Percentiles rank a stretch among this genome's conserved stretches.
Conservation (phyloP, 495 filamentous ascomycete species). For the Oidiodendron maius region DNA sequence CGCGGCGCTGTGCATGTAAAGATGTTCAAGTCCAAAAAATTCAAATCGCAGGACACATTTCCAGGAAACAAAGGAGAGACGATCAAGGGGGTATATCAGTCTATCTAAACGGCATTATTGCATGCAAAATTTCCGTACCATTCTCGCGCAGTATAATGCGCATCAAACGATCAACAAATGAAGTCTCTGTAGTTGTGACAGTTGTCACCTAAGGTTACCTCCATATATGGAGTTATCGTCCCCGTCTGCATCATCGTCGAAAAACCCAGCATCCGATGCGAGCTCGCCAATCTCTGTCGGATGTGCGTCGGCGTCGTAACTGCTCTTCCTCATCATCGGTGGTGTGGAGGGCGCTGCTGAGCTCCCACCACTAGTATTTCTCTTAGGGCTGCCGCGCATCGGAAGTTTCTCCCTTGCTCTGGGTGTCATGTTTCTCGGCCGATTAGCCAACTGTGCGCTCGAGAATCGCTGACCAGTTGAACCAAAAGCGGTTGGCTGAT, state of each 20-base stretch:
- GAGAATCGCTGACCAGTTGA: slow-evolving; percentile 46
- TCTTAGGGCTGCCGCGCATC: slow-evolving; percentile 16
- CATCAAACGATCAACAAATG: too few relatives aligned
- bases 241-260: slow-evolving; percentile 37
- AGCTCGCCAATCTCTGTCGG: slow-evolving; percentile 27
- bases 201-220: not conserved
- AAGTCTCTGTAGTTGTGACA: too few relatives aligned
- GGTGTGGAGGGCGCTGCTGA: slow-evolving; percentile 55
- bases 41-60: too few relatives aligned
- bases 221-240: not conserved
- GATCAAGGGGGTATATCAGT: too few relatives aligned
- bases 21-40: too few relatives aligned
- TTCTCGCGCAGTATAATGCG: too few relatives aligned
- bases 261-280: slow-evolving; percentile 51
- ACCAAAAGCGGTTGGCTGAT: slow-evolving; percentile 44
- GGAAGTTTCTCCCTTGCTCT: slow-evolving; percentile 21
- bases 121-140: too few relatives aligned
- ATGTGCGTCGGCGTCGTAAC: slow-evolving; percentile 70
- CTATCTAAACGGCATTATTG: too few relatives aligned
- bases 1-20: too few relatives aligned
- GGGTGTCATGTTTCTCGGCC: slow-evolving; percentile 28
- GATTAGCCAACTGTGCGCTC: slow-evolving; percentile 39
- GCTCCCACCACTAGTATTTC: slow-evolving; percentile 12
- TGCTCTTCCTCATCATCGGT: slow-evolving; percentile 59
- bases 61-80: too few relatives aligned